These are phyloP conservation scores for Curvularia lunata DNA, from an alignment of 2,329 filamentous ascomycete genomes.

Conservation along the genomic window DNA sequence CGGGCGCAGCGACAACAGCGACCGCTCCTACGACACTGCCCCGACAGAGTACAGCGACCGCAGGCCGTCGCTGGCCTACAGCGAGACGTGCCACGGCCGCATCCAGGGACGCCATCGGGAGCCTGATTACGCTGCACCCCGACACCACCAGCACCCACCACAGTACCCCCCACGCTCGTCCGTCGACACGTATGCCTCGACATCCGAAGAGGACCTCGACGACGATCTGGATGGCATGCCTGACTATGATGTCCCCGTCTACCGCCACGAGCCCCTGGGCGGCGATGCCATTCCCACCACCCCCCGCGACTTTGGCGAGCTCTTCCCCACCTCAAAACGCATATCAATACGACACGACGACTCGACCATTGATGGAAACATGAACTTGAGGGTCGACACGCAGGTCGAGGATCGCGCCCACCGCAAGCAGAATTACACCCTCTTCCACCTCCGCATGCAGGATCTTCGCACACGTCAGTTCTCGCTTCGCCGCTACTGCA, in stretches of 20 bases:
- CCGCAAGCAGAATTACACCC: constrained; percentile 69
- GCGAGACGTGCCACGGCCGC: constrained; percentile 42
- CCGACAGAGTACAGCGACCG: constrained; percentile 45
- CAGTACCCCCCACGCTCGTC: constrained; percentile 60
- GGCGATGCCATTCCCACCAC: constrained; percentile 76
- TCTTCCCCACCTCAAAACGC: constrained; percentile 85
- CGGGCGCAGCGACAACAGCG: constrained; percentile 31
- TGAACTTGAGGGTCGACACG: constrained; percentile 92
- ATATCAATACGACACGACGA: constrained; percentile 89
- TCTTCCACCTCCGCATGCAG: constrained; percentile 96
- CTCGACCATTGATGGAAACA: constrained; percentile 87
- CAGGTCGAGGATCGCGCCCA: constrained; percentile 65
- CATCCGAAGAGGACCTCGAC: constrained; percentile 65
- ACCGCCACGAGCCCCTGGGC: constrained; percentile 67
- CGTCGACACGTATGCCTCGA: constrained; percentile 81
- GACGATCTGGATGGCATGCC: constrained; percentile 54
- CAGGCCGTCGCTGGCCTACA: constrained; percentile 36
- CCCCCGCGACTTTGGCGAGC: constrained; percentile 78
- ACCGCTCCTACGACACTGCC: constrained; percentile 43
- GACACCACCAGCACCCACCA: constrained; percentile 17
- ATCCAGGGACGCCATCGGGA: constrained; percentile 34
- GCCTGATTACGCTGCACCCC: constrained; percentile 32
- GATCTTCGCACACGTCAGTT: constrained; percentile 86
- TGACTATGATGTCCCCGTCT: constrained; percentile 64
- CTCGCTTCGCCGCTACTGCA: constrained; percentile 87